Base-by-base conservation (phyloP, 805 yeast genomes). In the Starmerella riodocensis region DNA sequence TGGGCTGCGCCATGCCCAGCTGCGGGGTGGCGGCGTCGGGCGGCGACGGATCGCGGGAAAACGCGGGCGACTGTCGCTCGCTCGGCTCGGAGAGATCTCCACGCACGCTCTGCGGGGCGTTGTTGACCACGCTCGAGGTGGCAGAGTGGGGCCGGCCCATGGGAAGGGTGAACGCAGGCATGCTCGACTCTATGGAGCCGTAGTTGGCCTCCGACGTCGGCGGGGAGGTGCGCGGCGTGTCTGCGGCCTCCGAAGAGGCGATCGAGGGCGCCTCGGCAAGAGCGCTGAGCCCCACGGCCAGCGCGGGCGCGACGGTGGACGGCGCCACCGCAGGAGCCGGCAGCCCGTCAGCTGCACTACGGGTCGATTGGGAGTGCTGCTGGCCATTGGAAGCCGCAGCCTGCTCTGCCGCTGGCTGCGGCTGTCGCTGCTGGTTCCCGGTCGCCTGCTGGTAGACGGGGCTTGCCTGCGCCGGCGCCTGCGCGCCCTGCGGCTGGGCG, bases 71-170 rank as follows among this genome's bases (percentile, higher is more conserved):
- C 29, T 49, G 48, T 17, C 56, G 50, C 11, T 53, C 49, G 14
- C 62, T 62, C 11, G 57, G 59, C 37, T 49, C 53, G 9, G 47
- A 44, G 25, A 66, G 58, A 45, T 76, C 94, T 46, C 81, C 94
- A 44, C 94, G 74, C 6, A 84, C 93, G 18, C 94, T 81, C 59
- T 75, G 73, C 0, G 96, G 86, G 2, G 96, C 84, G 57, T 88
- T 85, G 61, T 86, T 86, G 52, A 80, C 88, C 25, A 85, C 93
- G 32, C 94, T 81, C 0, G 95, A 84, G 0, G 95, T 81, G 29
- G 80, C 72, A 0, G 94, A 81, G 42, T 77, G 80, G 2, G 93
- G 81, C 51, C 91, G 66, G 27, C 60, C 62, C 54, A 71, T 49
- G 36, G 67, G 68, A 30, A 66, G 60, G 41, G 67, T 73, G 65